phyloP scores from a whole-genome alignment of 768 basidiomycete species.

The Tylopilus intermedius region DNA sequence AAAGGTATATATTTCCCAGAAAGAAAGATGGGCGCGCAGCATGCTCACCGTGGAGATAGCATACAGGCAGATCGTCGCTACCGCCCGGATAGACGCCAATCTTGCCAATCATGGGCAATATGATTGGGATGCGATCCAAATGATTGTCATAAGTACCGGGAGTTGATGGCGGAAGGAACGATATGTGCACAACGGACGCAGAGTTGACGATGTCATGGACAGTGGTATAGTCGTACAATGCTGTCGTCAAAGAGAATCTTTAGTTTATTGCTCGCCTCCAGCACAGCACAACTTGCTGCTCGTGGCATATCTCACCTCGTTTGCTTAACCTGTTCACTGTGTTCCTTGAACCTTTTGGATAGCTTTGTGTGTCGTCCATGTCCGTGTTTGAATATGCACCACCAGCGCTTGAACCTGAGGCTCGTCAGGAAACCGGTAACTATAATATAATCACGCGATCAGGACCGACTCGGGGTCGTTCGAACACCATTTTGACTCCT shows the following conservation, averaged over 20 bases:
- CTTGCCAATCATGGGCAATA: constrained; percentile 27
- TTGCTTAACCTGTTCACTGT: constrained; percentile 25
- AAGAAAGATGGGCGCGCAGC: too few relatives aligned
- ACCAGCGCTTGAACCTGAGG: too few relatives aligned
- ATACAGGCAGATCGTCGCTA: constrained; percentile 6
- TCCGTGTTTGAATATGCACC: constrained; percentile 37
- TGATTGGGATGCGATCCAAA: constrained; percentile 13
- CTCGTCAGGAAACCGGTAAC: too few relatives aligned
- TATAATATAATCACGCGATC: too few relatives aligned
- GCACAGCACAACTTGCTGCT: too few relatives aligned
- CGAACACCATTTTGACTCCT: too few relatives aligned
- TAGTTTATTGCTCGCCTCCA: too few relatives aligned
- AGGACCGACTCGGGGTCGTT: too few relatives aligned
- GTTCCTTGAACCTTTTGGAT: constrained; percentile 33
- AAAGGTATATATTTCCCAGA: background rate
- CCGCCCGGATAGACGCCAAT: constrained; percentile 15
- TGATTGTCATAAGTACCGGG: constrained; percentile 11
- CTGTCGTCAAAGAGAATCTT: background rate
- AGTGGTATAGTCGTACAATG: constrained; percentile 20
- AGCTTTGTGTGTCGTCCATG: constrained; percentile 35
- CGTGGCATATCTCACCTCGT: constrained; percentile 11
- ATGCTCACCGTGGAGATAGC: constrained; percentile 23
- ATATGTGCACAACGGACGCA: constrained; percentile 21
- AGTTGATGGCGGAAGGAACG: constrained; percentile 19
- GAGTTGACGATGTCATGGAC: constrained; percentile 22